Evolutionary conservation across 106 monocot genomes (phyloP).

Genomic region (Allium fistulosum): DNA sequence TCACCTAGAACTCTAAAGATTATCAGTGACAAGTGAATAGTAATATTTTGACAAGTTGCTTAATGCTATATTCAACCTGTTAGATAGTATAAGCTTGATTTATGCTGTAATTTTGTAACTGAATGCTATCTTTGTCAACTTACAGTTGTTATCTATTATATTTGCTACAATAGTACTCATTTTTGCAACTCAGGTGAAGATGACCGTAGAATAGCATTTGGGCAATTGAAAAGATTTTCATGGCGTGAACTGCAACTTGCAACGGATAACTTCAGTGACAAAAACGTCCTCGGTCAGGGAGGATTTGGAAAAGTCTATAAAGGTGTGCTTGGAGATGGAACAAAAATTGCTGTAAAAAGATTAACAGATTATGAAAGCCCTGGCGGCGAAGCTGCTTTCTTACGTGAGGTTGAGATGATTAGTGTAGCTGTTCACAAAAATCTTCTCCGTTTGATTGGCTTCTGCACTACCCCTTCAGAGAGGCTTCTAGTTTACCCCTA

Average conservation of each 20-base stretch:
- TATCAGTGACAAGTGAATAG: background rate
- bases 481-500: slow-evolving; percentile 59
- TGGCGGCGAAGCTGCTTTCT: slow-evolving; percentile 64
- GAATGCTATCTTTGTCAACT: background rate
- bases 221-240: slow-evolving; percentile 72
- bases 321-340: slow-evolving; percentile 51
- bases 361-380: slow-evolving; percentile 64
- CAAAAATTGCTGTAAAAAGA: slow-evolving; percentile 63
- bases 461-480: slow-evolving; percentile 60
- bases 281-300: slow-evolving; percentile 71
- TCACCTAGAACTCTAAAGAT: too few relatives aligned
- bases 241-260: slow-evolving; percentile 74
- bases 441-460: slow-evolving; percentile 59
- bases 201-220: slow-evolving; percentile 68
- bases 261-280: slow-evolving; percentile 62
- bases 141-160: too few relatives aligned
- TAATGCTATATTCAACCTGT: background rate
- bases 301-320: slow-evolving; percentile 75
- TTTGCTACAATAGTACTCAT: background rate
- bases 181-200: slow-evolving; percentile 41
- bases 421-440: slow-evolving; percentile 70
- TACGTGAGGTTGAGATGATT: slow-evolving; percentile 70
- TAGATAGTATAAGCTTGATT: background rate
- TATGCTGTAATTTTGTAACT: background rate
- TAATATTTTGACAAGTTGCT: background rate